phyloP scores from a whole-genome alignment of 768 basidiomycete genomes.

The Cyclocybe aegerita region DNA sequence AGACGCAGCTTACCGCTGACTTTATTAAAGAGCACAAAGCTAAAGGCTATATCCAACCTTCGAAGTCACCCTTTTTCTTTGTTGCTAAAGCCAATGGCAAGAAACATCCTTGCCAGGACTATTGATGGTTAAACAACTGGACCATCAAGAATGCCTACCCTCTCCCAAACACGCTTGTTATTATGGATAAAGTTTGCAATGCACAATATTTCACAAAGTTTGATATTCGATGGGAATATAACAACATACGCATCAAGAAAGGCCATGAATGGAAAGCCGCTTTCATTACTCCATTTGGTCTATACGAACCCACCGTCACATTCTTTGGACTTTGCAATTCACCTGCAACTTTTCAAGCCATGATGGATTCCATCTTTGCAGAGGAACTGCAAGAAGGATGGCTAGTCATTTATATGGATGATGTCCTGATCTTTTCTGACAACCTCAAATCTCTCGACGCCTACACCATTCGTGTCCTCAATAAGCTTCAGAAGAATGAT shows the following conservation, averaged over 20 bases:
- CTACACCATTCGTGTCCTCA: conserved; percentile 18
- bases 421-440: conserved; percentile 22
- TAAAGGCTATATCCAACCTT: conserved; percentile 14
- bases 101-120: conserved; percentile 31
- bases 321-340: conserved; percentile 35
- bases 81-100: conserved; percentile 19
- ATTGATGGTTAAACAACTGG: conserved; percentile 30
- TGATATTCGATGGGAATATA: conserved; percentile 38
- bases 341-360: conserved; percentile 33
- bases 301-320: conserved; percentile 37
- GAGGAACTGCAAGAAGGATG: conserved; percentile 32
- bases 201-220: conserved; percentile 26
- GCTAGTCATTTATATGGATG: conserved; percentile 36
- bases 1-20: conserved; percentile 25
- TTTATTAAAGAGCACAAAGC: conserved; percentile 14
- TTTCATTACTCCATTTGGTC: conserved; percentile 33
- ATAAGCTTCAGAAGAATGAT: conserved; percentile 23
- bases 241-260: conserved; percentile 33
- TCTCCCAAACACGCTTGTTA: conserved; percentile 28
- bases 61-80: conserved; percentile 25
- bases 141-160: conserved; percentile 36
- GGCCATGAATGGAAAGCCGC: conserved; percentile 45
- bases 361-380: conserved; percentile 25
- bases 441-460: background rate
- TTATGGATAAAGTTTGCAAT: conserved; percentile 23